Evolutionary conservation across 805 yeast genomes (phyloP), one percentile per base, ranked within the genome.

Genomic region (Candida ortonii): DNA sequence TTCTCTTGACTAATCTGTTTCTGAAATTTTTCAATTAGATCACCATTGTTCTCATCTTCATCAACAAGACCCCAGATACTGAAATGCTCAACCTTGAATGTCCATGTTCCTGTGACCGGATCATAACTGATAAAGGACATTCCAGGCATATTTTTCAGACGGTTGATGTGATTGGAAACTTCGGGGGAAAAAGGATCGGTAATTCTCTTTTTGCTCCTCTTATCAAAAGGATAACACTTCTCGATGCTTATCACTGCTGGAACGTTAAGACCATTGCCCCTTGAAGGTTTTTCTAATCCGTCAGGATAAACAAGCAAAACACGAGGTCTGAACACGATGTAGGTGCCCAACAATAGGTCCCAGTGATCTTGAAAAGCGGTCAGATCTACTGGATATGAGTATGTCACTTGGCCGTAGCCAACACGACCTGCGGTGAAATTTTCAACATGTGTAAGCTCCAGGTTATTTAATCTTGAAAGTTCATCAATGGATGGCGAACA

Each of bases 41-140:
- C 71, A 8, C 65, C 68, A 44, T 78, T 87, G 25, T 75, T 68
- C 23, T 71, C 73, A 10, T 66, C 79, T 16, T 80, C 86, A 44
- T 79, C 84, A 12, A 81, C 70, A 23, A 93, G 61, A 6, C 97
- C 97, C 96, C 97, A 93, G 5, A 84, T 76, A 64, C 96, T 87
- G 52, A 93, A 93, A 64, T 93, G 98, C 47, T 83, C 78, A 7
- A 89, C 96, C 47, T 69, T 74, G 60, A 86, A 88, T 1, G 81
- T 78, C 87, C 89, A 88, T 4, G 73, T 60, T 22, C 86, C 85
- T 5, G 76, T 73, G 18, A 79, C 68, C 3, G 88, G 87, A 49
- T 84, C 88, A 53, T 80, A 88, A 4, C 88, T 80, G 10, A 89
- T 67, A 53, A 84, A 87, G 42, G 80, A 79, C 80, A 82, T 86